These are phyloP conservation scores for Colletotrichum chlorophyti DNA, from an alignment of 2,329 filamentous ascomycete species.

Conservation along the genomic window DNA sequence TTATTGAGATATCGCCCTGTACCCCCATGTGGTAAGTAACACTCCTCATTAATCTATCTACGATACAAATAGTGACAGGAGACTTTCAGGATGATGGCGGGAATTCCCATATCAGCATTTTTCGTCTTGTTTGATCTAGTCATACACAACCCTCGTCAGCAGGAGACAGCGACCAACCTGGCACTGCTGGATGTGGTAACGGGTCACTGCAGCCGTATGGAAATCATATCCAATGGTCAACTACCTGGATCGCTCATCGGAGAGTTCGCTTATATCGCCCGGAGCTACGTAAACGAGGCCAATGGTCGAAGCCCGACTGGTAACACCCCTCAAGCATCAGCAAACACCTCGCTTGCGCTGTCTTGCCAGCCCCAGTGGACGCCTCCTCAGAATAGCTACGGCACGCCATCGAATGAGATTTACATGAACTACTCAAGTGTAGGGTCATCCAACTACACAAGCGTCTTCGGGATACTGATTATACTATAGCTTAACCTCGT, in stretches of 20 bases:
- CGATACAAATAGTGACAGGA: too few relatives aligned
- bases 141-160: slow-evolving; percentile 39
- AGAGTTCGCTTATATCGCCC: slow-evolving; percentile 48
- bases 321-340: neutral
- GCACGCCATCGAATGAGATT: neutral
- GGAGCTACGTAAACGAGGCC: slow-evolving; percentile 42
- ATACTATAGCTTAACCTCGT: neutral
- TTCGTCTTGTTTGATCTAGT: slow-evolving; percentile 50
- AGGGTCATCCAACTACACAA: neutral
- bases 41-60: too few relatives aligned
- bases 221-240: slow-evolving; percentile 42
- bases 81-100: slow-evolving; percentile 35
- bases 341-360: neutral
- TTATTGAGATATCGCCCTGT: slow-evolving; percentile 38
- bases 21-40: slow-evolving; percentile 35
- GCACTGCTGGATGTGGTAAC: slow-evolving; percentile 46
- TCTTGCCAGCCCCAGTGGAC: slow-evolving; percentile 5
- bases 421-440: neutral
- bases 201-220: slow-evolving; percentile 49
- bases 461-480: too few relatives aligned
- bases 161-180: slow-evolving; percentile 42
- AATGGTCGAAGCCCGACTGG: slow-evolving; percentile 8
- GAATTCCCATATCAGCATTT: slow-evolving; percentile 43
- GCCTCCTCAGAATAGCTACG: neutral
- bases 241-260: slow-evolving; percentile 43